Percentiles rank a stretch among this genome's conserved stretches.
These are phyloP conservation scores for Paecilomyces variotii DNA, from an alignment of 2,329 filamentous ascomycete genomes.

Conservation along the genomic window DNA sequence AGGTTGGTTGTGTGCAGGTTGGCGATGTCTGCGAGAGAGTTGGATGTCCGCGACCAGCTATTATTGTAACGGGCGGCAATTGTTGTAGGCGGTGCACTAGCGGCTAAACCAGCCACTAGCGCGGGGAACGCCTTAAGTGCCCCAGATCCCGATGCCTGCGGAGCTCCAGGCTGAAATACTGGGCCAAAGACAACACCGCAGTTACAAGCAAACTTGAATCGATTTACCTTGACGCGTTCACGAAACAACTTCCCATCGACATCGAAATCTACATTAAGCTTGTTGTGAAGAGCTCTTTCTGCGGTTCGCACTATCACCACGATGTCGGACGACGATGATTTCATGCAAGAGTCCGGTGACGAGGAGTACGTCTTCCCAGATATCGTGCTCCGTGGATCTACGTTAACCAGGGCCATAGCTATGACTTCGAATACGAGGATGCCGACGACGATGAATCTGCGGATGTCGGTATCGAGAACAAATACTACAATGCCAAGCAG, in stretches of 20 bases:
- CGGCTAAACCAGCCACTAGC: constrained; percentile 1
- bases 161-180: constrained; percentile 2
- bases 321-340: constrained; percentile 82
- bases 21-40: not conserved
- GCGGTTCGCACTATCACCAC: not conserved
- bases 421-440: constrained; percentile 97
- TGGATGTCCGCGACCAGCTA: not conserved
- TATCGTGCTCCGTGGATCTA: constrained; percentile 1
- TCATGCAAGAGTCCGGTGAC: constrained; percentile 86
- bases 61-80: not conserved
- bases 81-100: not conserved
- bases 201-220: not conserved
- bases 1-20: not conserved
- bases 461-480: constrained; percentile 96
- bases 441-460: constrained; percentile 81
- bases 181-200: not conserved
- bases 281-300: not conserved
- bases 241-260: not conserved
- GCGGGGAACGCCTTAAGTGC: constrained; percentile 7
- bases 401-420: constrained; percentile 42
- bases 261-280: not conserved
- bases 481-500: constrained; percentile 99
- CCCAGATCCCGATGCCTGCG: constrained; percentile 14
- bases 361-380: constrained; percentile 56
- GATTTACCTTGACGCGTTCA: not conserved